phyloP scores from a whole-genome alignment of 768 basidiomycete species.

The Tricholoma bakamatsutake region DNA sequence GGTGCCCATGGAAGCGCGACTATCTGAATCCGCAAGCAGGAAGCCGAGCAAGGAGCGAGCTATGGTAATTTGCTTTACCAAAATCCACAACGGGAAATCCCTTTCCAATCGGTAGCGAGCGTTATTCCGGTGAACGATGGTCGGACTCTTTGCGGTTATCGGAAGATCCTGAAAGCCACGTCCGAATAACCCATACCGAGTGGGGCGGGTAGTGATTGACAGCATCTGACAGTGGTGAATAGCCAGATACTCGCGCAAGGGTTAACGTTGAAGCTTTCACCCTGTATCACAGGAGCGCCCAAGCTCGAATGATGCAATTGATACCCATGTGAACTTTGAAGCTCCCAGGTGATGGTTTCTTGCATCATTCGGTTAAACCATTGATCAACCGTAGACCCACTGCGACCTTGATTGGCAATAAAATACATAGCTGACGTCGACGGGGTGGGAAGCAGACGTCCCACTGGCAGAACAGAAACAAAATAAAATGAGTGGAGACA shows the following conservation, averaged over 20 bases:
- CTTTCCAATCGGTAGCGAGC: background rate
- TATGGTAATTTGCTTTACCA: background rate
- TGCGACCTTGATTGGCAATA: background rate
- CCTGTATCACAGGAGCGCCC: background rate
- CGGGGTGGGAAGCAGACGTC: background rate
- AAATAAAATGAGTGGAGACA: background rate
- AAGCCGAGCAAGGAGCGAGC: background rate
- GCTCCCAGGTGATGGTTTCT: background rate
- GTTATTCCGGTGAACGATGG: background rate
- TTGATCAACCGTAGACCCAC: no score
- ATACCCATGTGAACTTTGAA: background rate
- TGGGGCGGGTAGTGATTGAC: background rate
- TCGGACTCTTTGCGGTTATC: background rate
- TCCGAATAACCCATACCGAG: background rate
- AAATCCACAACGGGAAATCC: background rate
- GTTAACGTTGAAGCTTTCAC: background rate
- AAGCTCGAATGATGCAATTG: background rate
- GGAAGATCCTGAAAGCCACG: background rate
- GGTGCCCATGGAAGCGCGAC: background rate
- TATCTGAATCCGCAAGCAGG: background rate
- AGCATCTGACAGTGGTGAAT: background rate
- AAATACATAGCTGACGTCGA: no score
- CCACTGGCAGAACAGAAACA: background rate
- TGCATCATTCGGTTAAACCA: no score
- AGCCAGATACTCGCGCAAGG: background rate